Base-by-base conservation (phyloP, 768 basidiomycete species). In the Pleurotus giganteus region DNA sequence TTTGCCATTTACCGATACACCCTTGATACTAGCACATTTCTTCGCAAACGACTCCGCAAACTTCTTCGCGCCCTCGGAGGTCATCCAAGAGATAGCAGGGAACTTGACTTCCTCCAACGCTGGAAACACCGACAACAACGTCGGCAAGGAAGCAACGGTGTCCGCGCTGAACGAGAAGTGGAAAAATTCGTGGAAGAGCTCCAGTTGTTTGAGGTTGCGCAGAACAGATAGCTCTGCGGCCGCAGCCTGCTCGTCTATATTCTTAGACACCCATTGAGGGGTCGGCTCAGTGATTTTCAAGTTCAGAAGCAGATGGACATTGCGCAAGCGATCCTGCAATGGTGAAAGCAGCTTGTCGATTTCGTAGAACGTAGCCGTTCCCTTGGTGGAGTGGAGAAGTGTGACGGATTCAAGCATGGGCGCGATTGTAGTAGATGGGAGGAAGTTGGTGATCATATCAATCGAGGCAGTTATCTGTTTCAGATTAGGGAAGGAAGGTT, bases 161-260 rank as follows among this genome's bases (percentile, higher is more conserved):
- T 45, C 44, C 44, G 44, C 44, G 44, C 44, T 45, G 23, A 45
- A 45, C 44, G 44, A 45, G 26, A 45, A 26, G 17, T 45, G 26
- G 26, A 45, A 45, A 19, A 45, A 45, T 45, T 45, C 44, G 19
- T 45, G 44, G 44, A 23, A 45, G 1, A 45, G 44, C 24, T 45
- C 44, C 2, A 45, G 24, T 11, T 45, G 44, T 1, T 24, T 17
- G 21, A 45, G 44, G 26, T 45, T 23, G 4, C 44, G 21, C 3
- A 45, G 44, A 2, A 45, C 44, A 2, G 44, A 17, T 4, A 45
- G 44, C 23, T 45, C 21, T 2, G 21, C 12, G 2, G 12, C 23
- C 12, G 23, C 44, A 19, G 19, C 19, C 4, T 45, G 19, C 17
- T 45, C 44, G 24, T 45, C 44, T 45, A 45, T 45, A 23, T 45